These are phyloP conservation scores for Litsea cubeba DNA, from an alignment of 164 flowering plant genomes.

Conservation along the genomic window DNA sequence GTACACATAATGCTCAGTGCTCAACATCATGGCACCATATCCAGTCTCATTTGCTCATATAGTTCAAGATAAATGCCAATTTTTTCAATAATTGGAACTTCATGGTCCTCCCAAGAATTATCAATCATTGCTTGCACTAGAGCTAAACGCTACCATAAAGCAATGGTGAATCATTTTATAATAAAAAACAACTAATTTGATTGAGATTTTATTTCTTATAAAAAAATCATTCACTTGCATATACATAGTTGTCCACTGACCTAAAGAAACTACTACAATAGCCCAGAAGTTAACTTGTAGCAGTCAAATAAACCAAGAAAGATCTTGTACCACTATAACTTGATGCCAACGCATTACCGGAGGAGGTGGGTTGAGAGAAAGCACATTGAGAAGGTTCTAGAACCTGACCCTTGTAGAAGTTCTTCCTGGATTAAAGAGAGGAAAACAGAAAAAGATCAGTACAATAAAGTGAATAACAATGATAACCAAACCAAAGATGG, in stretches of 20 bases:
- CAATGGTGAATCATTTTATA: neutral
- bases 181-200: too few relatives aligned
- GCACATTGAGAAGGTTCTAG: slow-evolving; percentile 59
- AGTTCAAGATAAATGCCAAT: neutral
- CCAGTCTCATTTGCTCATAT: too few relatives aligned
- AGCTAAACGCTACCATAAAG: neutral
- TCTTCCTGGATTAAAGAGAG: slow-evolving; percentile 46
- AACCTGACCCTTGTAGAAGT: slow-evolving; percentile 42
- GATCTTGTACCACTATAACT: slow-evolving; percentile 37
- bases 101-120: neutral
- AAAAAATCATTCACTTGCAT: neutral
- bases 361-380: slow-evolving; percentile 70
- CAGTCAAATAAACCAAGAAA: slow-evolving; percentile 49
- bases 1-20: too few relatives aligned
- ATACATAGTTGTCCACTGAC: neutral
- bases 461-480: neutral
- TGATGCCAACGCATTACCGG: slow-evolving; percentile 67
- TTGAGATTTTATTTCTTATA: neutral
- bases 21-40: too few relatives aligned
- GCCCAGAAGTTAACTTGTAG: neutral
- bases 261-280: neutral
- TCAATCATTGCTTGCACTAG: neutral
- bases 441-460: neutral
- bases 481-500: neutral
- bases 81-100: neutral